Conservation (phyloP, 2,329 filamentous ascomycete genomes). For the Microcyclospora tardicrescens region DNA sequence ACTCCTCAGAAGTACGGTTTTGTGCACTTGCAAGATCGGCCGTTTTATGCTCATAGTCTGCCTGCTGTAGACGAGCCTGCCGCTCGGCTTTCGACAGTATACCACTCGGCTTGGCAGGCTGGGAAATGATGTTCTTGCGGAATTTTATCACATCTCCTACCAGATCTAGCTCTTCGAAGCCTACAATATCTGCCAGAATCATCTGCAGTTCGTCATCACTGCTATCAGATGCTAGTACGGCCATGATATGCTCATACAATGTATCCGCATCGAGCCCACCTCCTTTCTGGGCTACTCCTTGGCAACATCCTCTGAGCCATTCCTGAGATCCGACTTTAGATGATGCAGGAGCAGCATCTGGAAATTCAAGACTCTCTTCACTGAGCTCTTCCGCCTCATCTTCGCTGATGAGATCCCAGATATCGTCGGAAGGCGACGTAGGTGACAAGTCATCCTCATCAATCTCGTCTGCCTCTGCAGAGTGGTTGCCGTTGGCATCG, state of each 20-base stretch:
- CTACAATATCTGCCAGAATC: constrained; percentile 74
- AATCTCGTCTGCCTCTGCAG: constrained; percentile 45
- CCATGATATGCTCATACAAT: constrained; percentile 65
- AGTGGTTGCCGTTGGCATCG: constrained; percentile 12
- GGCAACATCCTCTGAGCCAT: constrained; percentile 64
- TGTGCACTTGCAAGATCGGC: constrained; percentile 57
- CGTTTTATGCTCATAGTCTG: constrained; percentile 75
- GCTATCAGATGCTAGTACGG: constrained; percentile 56
- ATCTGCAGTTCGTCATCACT: constrained; percentile 82
- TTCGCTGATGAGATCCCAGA: constrained; percentile 86
- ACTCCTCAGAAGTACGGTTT: constrained; percentile 57
- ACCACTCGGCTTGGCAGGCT: constrained; percentile 29
- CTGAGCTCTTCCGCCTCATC: constrained; percentile 53
- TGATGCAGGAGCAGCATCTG: constrained; percentile 20
- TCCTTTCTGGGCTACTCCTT: constrained; percentile 49
- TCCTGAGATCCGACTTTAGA: constrained; percentile 19
- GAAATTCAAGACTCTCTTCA: constrained; percentile 47
- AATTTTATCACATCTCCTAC: constrained; percentile 80
- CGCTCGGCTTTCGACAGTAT: constrained; percentile 66
- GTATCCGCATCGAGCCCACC: constrained; percentile 55
- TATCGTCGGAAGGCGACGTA: constrained; percentile 58
- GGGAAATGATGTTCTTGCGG: constrained; percentile 50
- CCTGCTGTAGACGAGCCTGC: constrained; percentile 60
- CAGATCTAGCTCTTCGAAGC: constrained; percentile 86
- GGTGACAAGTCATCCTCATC: constrained; percentile 53